Conservation (phyloP, 176 grass and related monocot genomes). For the Stipa capillata region DNA sequence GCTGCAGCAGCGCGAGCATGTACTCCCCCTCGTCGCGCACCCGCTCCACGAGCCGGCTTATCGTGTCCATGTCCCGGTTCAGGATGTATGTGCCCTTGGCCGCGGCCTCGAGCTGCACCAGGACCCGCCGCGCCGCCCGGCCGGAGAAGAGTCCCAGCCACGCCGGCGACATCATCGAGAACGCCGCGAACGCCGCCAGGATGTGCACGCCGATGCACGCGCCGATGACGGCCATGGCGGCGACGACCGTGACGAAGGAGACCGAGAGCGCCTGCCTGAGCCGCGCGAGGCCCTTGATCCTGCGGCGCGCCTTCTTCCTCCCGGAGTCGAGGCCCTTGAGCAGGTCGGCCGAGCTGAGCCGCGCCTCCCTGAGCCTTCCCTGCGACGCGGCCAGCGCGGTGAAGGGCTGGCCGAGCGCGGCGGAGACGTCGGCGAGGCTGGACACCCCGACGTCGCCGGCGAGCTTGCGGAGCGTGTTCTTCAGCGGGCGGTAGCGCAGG, state of each 20-base stretch:
- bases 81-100: slow-evolving; percentile 76
- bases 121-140: slow-evolving; percentile 1
- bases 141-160: slow-evolving; percentile 31
- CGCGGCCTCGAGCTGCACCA: slow-evolving; percentile 82
- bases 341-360: slow-evolving; percentile 37
- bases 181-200: slow-evolving; percentile 41
- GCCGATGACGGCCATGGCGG: slow-evolving; percentile 39
- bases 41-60: slow-evolving; percentile 71
- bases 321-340: slow-evolving; percentile 56
- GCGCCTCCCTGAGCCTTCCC: slow-evolving; percentile 42
- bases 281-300: slow-evolving; percentile 43
- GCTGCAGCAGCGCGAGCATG: slow-evolving; percentile 62
- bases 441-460: slow-evolving; percentile 23
- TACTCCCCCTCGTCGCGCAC: slow-evolving; percentile 79
- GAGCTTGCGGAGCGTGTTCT: slow-evolving; percentile 55
- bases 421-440: slow-evolving; percentile 40
- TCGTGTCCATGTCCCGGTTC: slow-evolving; percentile 87
- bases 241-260: slow-evolving; percentile 31
- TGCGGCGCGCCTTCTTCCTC: slow-evolving; percentile 45
- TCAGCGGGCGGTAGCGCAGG: slow-evolving; percentile 65
- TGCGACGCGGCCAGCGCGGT: slow-evolving; percentile 46
- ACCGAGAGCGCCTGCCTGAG: slow-evolving; percentile 46
- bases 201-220: slow-evolving; percentile 63
- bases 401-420: slow-evolving; percentile 42
- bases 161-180: slow-evolving; percentile 33